A percentile compares a stretch with the other conserved stretches of the same genome.
Conservation (phyloP, 2,329 filamentous ascomycete species). For the Microsporum audouinii region DNA sequence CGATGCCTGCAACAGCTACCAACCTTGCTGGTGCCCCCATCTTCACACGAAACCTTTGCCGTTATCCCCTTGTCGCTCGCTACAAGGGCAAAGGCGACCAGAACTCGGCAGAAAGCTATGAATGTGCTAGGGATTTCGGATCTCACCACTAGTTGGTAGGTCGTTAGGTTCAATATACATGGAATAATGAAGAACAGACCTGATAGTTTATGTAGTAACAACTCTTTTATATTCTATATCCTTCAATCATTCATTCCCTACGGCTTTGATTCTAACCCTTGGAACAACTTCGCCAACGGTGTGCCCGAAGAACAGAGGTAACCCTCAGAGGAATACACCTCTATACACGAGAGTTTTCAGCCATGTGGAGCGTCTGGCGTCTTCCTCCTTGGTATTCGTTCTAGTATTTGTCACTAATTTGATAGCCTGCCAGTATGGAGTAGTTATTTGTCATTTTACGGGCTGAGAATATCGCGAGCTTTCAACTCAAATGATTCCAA, state of each 20-base stretch:
- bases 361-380: not conserved
- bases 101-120: conserved; percentile 1
- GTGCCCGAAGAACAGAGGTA: not conserved
- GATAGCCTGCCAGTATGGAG: not conserved
- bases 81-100: not conserved
- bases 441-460: not conserved
- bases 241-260: not conserved
- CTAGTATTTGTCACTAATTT: not conserved
- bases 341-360: not conserved
- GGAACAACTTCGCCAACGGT: not conserved
- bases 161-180: not conserved
- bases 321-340: not conserved
- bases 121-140: not conserved
- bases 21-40: not conserved
- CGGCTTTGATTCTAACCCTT: not conserved
- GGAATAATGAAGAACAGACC: not conserved
- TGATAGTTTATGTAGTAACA: not conserved
- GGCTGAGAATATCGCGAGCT: not conserved
- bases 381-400: not conserved
- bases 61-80: not conserved
- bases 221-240: not conserved
- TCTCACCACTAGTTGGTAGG: not conserved
- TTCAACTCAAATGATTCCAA: conserved; percentile 1
- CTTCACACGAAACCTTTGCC: conserved; percentile 1
- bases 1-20: not conserved